Evolutionary conservation across 192 early-diverging fungal species (phyloP).

Genomic region (Backusella luteola): DNA sequence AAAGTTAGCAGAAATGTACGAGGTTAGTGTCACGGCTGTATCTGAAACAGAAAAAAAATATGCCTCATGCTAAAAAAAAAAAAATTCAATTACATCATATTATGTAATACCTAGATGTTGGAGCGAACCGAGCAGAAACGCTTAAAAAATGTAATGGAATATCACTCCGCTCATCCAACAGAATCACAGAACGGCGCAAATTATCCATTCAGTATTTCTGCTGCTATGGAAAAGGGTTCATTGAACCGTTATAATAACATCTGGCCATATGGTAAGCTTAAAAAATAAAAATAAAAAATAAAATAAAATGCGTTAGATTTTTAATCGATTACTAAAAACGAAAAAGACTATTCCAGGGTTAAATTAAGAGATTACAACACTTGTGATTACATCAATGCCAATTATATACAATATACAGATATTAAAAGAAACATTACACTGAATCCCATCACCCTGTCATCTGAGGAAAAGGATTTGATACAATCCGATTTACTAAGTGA

Average conservation of each 20-base stretch:
- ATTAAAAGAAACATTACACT: slow-evolving; percentile 48
- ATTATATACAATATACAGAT: slow-evolving; percentile 63
- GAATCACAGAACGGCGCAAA: slow-evolving; percentile 33
- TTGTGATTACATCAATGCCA: slow-evolving; percentile 48
- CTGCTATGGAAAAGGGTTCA: slow-evolving; percentile 67
- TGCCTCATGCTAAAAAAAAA: background rate
- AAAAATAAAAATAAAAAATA: slow-evolving; percentile 19
- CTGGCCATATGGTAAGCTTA: slow-evolving; percentile 65
- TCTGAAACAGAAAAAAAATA: slow-evolving; percentile 1
- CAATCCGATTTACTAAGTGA: slow-evolving; percentile 12
- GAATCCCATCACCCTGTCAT: slow-evolving; percentile 27
- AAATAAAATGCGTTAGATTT: too few relatives aligned
- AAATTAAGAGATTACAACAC: slow-evolving; percentile 42
- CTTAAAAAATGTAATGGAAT: slow-evolving; percentile 59
- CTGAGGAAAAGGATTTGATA: background rate
- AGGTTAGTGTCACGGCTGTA: slow-evolving; percentile 11
- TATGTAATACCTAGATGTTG: slow-evolving; percentile 33
- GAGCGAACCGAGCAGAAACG: slow-evolving; percentile 63
- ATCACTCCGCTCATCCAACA: slow-evolving; percentile 36
- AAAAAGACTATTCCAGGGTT: slow-evolving; percentile 32
- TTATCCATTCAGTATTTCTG: slow-evolving; percentile 69
- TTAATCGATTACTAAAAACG: background rate
- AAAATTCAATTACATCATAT: background rate
- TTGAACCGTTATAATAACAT: slow-evolving; percentile 83
- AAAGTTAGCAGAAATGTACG: slow-evolving; percentile 27